Evolutionary conservation across 345 rosid species (phyloP), one percentile per base, ranked within the genome.

Genomic region (Citrus hindsii): DNA sequence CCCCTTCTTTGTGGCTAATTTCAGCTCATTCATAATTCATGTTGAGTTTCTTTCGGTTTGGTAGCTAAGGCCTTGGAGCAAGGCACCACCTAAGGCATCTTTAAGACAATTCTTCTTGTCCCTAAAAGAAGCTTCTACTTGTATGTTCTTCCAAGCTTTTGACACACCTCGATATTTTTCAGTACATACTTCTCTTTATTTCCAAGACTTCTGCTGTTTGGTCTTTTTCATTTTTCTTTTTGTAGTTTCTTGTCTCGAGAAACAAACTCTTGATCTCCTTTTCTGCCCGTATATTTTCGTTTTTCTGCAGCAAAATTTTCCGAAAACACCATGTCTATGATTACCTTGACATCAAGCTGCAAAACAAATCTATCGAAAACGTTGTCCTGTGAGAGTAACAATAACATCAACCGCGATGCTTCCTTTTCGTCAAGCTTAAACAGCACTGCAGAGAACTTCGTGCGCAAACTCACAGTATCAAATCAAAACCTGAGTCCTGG

Each of bases 371-470:
- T 59, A 75, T 58, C 82, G 65, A 84, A 66, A 77, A 48, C 77
- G 30, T 75, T 81, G 66, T 64, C 88, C 79, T 80, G 68, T 38
- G 80, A 80, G 37, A 79, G 59, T 64, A 84, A 72, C 61, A 75
- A 64, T 62, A 69, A 72, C 73, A 77, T 24, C 63, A 79, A 80
- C 67, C 83, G 55, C 0, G 87, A 89, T 69, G 89, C 83, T 38
- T 87, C 90, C 76, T 88, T 87, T 75, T 85, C 93, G 76, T 81
- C 94, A 22, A 86, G 84, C 88, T 66, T 88, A 78, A 84, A 78
- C 69, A 78, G 62, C 68, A 33, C 79, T 2, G 93, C 86, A 80
- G 89, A 88, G 69, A 79, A 75, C 55, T 82, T 82, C 69, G 77
- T 76, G 2, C 80, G 77, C 51, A 83, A 83, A 77, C 82, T 88